Conservation (phyloP, 495 filamentous ascomycete genomes). For the Staphylotrichum tortipilum region DNA sequence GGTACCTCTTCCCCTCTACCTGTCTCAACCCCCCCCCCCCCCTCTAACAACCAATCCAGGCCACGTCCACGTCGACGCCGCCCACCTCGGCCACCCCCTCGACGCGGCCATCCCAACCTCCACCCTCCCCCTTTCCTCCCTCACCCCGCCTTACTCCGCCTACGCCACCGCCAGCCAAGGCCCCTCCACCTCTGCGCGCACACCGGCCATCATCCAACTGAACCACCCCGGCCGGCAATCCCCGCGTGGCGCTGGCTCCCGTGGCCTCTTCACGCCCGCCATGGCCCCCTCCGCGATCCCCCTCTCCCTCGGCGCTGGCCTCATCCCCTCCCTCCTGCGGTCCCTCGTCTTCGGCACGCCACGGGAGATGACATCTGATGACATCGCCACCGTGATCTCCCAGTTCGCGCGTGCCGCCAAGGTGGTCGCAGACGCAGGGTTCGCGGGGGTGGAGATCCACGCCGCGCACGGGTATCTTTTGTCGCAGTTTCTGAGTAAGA, state of each 20-base stretch:
- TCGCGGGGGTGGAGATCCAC: constrained; percentile 69
- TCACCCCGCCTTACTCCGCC: constrained; percentile 35
- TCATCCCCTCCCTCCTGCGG: constrained; percentile 43
- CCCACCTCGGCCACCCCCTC: constrained; percentile 37
- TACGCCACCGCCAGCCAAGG: constrained; percentile 38
- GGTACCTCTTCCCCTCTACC: not conserved
- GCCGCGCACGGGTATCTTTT: constrained; percentile 66
- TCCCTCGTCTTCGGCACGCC: constrained; percentile 51
- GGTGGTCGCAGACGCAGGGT: constrained; percentile 58
- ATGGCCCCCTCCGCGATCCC: constrained; percentile 43
- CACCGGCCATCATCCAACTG: constrained; percentile 47
- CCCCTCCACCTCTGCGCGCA: not conserved
- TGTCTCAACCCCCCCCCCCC: not conserved
- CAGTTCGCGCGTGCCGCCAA: constrained; percentile 51
- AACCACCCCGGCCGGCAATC: constrained; percentile 53
- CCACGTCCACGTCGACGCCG: constrained; percentile 48
- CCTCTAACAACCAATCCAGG: constrained; percentile 19
- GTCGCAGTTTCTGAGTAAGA: constrained; percentile 59
- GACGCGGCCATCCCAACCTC: constrained; percentile 34
- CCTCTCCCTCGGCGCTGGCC: constrained; percentile 26
- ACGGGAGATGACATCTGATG: constrained; percentile 43
- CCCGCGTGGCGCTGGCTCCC: constrained; percentile 34
- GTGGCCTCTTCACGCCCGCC: constrained; percentile 38
- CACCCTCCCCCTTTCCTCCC: constrained; percentile 20
- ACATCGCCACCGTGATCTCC: constrained; percentile 46